Conservation (phyloP, 257 asterid species). For the Schizonepeta tenuifolia region DNA sequence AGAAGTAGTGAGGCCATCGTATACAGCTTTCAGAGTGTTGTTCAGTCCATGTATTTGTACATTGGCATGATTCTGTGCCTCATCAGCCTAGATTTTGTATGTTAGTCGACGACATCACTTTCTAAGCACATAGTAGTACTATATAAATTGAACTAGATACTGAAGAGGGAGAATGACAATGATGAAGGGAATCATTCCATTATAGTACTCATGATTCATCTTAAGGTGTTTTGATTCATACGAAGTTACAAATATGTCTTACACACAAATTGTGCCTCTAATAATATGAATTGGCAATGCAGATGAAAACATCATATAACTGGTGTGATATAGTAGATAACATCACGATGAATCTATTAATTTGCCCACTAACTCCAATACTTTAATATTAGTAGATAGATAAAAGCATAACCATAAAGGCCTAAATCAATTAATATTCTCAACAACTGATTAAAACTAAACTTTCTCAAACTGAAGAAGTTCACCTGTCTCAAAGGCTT, state of each 20-base stretch:
- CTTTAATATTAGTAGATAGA: not conserved
- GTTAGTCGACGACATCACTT: not conserved
- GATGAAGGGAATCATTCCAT: not conserved
- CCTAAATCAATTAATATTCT: too few relatives aligned
- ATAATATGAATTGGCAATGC: not conserved
- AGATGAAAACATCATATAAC: not conserved
- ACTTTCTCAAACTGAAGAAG: not conserved
- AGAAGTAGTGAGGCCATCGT: conserved; percentile 63
- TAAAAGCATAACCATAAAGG: not conserved
- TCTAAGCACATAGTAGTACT: not conserved
- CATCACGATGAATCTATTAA: not conserved
- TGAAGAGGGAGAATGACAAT: not conserved
- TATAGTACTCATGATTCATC: not conserved
- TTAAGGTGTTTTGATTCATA: not conserved
- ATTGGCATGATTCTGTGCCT: conserved; percentile 41
- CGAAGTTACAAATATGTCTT: not conserved
- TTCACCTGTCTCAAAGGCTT: conserved; percentile 70
- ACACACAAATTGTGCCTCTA: not conserved
- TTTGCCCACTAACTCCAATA: not conserved
- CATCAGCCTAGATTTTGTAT: conserved; percentile 52
- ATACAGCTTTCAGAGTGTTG: conserved; percentile 64
- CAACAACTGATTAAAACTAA: not conserved
- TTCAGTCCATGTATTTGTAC: conserved; percentile 43
- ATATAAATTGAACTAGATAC: not conserved
- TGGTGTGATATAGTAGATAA: not conserved